Conservation (phyloP, 306 rosid species). For the Purshia tridentata region DNA sequence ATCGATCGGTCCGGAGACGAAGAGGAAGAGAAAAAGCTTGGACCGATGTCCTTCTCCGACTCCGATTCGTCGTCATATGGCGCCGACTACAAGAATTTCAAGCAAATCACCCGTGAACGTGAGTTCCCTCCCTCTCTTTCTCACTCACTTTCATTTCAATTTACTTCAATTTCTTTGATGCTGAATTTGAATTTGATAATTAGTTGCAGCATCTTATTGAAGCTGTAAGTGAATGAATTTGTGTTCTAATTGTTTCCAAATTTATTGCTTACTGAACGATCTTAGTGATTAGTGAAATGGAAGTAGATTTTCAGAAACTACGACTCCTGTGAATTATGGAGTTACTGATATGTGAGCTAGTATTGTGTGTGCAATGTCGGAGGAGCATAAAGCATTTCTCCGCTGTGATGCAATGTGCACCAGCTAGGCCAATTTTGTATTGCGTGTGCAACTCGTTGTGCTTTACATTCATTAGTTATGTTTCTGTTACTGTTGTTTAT, state of each 20-base stretch:
- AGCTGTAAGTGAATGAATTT: background rate
- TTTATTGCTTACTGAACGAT: background rate
- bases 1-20: conserved; percentile 18
- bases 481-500: background rate
- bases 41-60: conserved; percentile 52
- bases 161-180: background rate
- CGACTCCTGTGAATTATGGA: background rate
- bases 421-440: background rate
- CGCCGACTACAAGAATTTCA: conserved; percentile 53
- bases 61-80: conserved; percentile 58
- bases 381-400: background rate
- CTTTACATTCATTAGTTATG: background rate
- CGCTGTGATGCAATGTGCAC: background rate
- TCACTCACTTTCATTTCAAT: background rate
- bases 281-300: background rate
- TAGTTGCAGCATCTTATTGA: background rate
- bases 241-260: background rate
- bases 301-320: background rate
- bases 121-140: conserved; percentile 14
- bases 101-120: conserved; percentile 65
- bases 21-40: background rate
- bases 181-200: background rate
- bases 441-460: background rate
- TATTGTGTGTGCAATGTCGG: background rate
- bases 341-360: background rate